Percentiles rank a stretch among this genome's conserved stretches.
Evolutionary conservation across 768 basidiomycete species (phyloP).

Genomic region (Rhodosporidiobolus sp.): DNA sequence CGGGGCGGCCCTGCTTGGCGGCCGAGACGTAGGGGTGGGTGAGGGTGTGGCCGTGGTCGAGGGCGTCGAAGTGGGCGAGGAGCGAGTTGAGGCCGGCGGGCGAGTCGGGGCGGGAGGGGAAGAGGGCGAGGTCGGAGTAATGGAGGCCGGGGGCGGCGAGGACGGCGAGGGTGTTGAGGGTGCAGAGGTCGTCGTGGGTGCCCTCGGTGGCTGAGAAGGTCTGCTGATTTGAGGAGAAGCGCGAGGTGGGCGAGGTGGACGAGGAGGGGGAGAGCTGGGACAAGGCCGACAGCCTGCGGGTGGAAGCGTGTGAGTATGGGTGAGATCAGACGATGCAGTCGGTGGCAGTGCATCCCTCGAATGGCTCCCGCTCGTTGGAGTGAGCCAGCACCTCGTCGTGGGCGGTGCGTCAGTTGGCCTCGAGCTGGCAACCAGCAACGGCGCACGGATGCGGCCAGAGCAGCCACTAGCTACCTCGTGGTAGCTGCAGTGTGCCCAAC

Average conservation of each 20-base stretch:
- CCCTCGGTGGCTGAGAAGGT: neutral
- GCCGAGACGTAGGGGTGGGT: constrained; percentile 9
- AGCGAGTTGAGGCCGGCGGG: constrained; percentile 1
- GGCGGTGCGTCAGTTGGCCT: no score
- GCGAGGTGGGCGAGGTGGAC: neutral
- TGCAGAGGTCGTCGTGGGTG: constrained; percentile 10
- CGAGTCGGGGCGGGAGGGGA: constrained; percentile 7
- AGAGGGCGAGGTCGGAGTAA: constrained; percentile 31
- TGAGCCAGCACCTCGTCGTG: neutral
- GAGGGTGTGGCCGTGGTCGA: neutral
- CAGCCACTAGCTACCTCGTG: no score
- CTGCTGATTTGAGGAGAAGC: neutral
- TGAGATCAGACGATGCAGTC: no score
- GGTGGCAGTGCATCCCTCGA: no score
- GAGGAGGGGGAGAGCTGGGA: neutral
- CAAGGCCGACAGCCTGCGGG: constrained; percentile 3
- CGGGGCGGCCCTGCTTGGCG: neutral
- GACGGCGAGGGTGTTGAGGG: constrained; percentile 24
- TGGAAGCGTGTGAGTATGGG: neutral
- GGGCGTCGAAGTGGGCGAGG: neutral
- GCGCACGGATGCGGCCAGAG: no score
- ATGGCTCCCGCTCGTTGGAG: neutral
- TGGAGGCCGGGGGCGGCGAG: constrained; percentile 26
- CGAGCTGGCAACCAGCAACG: no score
- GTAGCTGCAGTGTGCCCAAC: no score